These are phyloP conservation scores for Xylaria arbuscula DNA, from an alignment of 2,329 filamentous ascomycete species.

Conservation along the genomic window DNA sequence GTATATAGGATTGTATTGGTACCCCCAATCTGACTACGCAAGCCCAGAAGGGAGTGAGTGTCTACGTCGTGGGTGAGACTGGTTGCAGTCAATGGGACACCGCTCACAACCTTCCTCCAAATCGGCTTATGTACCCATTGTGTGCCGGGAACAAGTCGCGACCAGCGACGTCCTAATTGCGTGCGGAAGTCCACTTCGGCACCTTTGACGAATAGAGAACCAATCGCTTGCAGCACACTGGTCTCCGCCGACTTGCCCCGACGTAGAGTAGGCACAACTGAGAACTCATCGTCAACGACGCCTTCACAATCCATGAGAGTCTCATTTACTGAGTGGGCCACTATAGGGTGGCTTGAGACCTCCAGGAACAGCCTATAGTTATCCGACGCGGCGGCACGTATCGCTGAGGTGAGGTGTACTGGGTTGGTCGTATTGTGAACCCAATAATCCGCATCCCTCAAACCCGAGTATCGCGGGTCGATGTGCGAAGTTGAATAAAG, in stretches of 20 bases:
- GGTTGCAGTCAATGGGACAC: conserved; percentile 6
- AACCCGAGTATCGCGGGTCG: conserved; percentile 42
- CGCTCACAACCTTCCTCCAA: conserved; percentile 45
- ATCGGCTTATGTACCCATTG: conserved; percentile 43
- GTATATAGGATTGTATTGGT: conserved; percentile 49
- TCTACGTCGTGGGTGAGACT: conserved; percentile 48
- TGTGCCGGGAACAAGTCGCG: conserved; percentile 38
- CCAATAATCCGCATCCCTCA: conserved; percentile 53
- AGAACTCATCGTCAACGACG: conserved; percentile 46
- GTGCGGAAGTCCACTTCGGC: conserved; percentile 20
- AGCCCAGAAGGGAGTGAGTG: conserved; percentile 52
- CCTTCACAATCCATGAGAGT: conserved; percentile 50
- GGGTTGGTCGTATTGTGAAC: conserved; percentile 54
- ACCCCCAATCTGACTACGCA: conserved; percentile 46
- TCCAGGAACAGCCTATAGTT: conserved; percentile 55
- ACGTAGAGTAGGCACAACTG: conserved; percentile 49
- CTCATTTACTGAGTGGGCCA: conserved; percentile 56
- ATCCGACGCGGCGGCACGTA: conserved; percentile 50
- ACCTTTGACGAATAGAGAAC: conserved; percentile 18
- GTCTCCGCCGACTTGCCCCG: conserved; percentile 44
- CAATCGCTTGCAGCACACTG: conserved; percentile 17
- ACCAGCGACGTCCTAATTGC: conserved; percentile 24
- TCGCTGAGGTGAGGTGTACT: conserved; percentile 52
- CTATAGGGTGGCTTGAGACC: conserved; percentile 56
- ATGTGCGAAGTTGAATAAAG: conserved; percentile 53